Evolutionary conservation across 2,329 filamentous ascomycete genomes (phyloP), one percentile per base, ranked within the genome.

Genomic region (Bipolaris cookei): DNA sequence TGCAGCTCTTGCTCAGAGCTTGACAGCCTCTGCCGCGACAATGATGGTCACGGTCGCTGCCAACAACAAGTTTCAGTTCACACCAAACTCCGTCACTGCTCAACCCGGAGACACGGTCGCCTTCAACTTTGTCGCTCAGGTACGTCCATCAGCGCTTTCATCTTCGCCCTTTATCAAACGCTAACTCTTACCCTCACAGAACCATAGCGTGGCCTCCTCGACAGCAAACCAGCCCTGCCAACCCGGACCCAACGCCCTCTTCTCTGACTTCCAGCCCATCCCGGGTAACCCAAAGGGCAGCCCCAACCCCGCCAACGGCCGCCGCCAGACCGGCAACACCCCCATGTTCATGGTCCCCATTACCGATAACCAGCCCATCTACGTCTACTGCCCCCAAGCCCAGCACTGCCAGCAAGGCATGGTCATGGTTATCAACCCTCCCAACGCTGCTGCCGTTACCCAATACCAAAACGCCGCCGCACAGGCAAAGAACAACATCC

Each of bases 341-440:
- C 69, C 68, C 28, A 67, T 58, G 59, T 71, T 72, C 63, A 70
- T 66, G 61, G 61, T 72, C 7, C 66, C 66, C 30, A 51, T 72
- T 52, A 63, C 59, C 25, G 65, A 71, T 51, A 86, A 82, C 45
- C 86, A 82, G 30, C 90, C 90, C 32, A 82, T 92, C 66, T 93
- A 90, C 89, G 78, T 91, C 57, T 93, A 89, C 82, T 93, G 90
- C 78, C 86, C 85, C 25, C 87, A 91, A 76, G 71, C 70, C 0
- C 66, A 70, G 52, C 90, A 94, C 78, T 94, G 90, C 77, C 84
- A 91, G 75, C 79, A 76, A 49, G 88, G 89, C 58, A 92, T 92
- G 88, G 81, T 83, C 57, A 88, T 90, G 82, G 88, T 90, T 20
- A 86, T 92, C 73, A 91, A 92, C 77, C 70, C 69, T 37, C 66